Conservation (phyloP, 2,329 filamentous ascomycete genomes). For the Curvularia verruculosa region DNA sequence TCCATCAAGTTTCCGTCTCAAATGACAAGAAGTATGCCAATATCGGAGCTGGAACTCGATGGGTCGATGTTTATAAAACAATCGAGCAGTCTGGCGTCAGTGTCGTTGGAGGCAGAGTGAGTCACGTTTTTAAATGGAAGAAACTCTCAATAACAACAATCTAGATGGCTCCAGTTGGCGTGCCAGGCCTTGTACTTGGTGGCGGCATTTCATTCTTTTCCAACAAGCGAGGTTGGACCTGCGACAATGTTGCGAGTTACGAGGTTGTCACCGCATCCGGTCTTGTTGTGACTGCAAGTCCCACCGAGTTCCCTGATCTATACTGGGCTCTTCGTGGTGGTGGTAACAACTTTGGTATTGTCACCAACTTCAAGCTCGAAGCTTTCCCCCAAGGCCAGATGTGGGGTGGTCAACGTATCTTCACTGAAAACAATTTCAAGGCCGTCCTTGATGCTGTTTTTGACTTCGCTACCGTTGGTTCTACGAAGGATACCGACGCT, state of each 20-base stretch:
- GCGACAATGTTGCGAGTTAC: conserved; percentile 40
- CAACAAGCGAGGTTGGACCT: conserved; percentile 28
- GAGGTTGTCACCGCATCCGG: conserved; percentile 48
- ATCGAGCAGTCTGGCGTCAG: conserved; percentile 34
- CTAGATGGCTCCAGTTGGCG: conserved; percentile 36
- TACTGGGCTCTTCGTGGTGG: conserved; percentile 47
- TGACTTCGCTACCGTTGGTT: conserved; percentile 18
- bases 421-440: conserved; percentile 20
- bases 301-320: conserved; percentile 43
- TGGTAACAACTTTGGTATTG: conserved; percentile 43
- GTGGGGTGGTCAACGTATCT: conserved; percentile 23
- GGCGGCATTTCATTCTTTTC: conserved; percentile 34
- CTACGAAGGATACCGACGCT: conserved; percentile 30
- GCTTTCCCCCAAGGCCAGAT: conserved; percentile 16
- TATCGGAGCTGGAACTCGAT: conserved; percentile 43
- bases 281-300: conserved; percentile 40
- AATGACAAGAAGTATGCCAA: conserved; percentile 31
- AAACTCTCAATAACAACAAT: background rate
- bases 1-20: conserved; percentile 38
- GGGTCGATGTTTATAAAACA: conserved; percentile 43
- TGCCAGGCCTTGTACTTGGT: conserved; percentile 44
- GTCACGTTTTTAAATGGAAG: conserved; percentile 26
- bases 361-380: conserved; percentile 35
- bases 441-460: conserved; percentile 12
- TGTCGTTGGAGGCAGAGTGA: conserved; percentile 43